Evolutionary conservation across 257 asterid genomes (phyloP), one percentile per base, ranked within the genome.

Genomic region (Jasminum sambac): DNA sequence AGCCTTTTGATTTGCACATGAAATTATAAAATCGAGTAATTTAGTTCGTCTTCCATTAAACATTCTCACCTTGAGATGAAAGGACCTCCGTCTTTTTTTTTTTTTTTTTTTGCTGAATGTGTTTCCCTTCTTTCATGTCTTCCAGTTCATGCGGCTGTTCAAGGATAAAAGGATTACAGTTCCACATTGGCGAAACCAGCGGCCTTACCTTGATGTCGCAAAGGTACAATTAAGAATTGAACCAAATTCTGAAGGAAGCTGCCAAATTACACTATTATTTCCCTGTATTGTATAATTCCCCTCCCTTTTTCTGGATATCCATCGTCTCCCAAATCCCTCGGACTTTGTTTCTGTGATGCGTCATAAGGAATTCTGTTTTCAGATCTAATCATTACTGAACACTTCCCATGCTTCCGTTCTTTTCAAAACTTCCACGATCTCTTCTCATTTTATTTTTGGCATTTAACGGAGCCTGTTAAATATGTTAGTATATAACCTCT

Each of bases 101-200:
- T n/a, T n/a, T n/a, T n/a, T n/a, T n/a, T n/a, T n/a, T n/a, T n/a
- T n/a, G n/a, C 9, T 57, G 48, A 59, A 76, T 41, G 57, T 39
- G 61, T 39, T 11, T 46, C 67, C 34, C 55, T n/a, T 70, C 34
- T 57, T 75, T 79, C 52, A 69, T 67, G 74, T 40, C 61, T 69
- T 68, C 55, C 77, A 95, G 99, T 88, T 95, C 77, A 60, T 95
- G 81, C 82, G 83, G 88, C 86, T 82, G 75, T 88, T 87, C 74
- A 91, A 88, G 88, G 99, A 95, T 80, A 98, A 85, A 69, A 85
- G 94, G 84, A 88, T 89, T 52, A 81, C 87, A 68, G 68, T 67
- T 67, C 97, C 98, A 42, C 94, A 87, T 78, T 95, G 99, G 99
- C 84, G 99, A 75, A 84, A 71, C 76, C 92, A 88, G 64, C 85